Evolutionary conservation across 1,284 basidiomycete genomes (phyloP).

Genomic region (Cystobasidiaceae sp.): DNA sequence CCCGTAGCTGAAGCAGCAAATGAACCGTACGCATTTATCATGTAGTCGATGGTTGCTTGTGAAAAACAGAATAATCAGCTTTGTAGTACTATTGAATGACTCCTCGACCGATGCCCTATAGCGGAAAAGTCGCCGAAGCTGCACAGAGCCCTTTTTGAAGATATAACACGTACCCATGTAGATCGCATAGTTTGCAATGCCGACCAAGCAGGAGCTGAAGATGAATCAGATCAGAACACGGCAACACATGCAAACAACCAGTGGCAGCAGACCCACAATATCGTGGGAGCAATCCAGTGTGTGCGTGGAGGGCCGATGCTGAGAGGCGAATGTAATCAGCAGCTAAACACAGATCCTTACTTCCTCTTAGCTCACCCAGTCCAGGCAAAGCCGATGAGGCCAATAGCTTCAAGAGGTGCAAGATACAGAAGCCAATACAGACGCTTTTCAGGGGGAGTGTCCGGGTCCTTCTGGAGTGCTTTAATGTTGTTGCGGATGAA

Average conservation of each 20-base stretch:
- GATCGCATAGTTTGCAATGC: conserved; percentile 48
- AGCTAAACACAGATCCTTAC: conserved; percentile 43
- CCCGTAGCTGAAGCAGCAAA: conserved; percentile 49
- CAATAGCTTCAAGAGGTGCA: conserved; percentile 47
- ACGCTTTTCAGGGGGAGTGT: conserved; percentile 34
- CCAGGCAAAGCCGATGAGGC: conserved; percentile 50
- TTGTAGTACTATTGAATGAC: too few species aligned
- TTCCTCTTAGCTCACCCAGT: conserved; percentile 47
- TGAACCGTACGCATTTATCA: conserved; percentile 46
- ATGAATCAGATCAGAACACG: conserved; percentile 10
- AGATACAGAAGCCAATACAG: conserved; percentile 47
- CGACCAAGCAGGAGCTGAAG: conserved; percentile 44
- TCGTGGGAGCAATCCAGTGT: conserved; percentile 50
- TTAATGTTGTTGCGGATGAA: conserved; percentile 37
- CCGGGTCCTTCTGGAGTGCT: not conserved
- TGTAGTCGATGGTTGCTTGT: conserved; percentile 7
- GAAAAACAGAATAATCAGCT: too few species aligned
- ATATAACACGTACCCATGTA: too few species aligned
- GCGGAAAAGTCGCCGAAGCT: too few species aligned
- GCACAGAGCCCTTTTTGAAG: too few species aligned
- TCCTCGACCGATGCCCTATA: too few species aligned
- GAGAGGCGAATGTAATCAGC: not conserved
- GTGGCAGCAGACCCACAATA: conserved; percentile 45
- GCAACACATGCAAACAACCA: not conserved
- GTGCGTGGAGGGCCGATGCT: conserved; percentile 45